Evolutionary conservation across 495 filamentous ascomycete species (phyloP).

Genomic region (Podospora comata): DNA sequence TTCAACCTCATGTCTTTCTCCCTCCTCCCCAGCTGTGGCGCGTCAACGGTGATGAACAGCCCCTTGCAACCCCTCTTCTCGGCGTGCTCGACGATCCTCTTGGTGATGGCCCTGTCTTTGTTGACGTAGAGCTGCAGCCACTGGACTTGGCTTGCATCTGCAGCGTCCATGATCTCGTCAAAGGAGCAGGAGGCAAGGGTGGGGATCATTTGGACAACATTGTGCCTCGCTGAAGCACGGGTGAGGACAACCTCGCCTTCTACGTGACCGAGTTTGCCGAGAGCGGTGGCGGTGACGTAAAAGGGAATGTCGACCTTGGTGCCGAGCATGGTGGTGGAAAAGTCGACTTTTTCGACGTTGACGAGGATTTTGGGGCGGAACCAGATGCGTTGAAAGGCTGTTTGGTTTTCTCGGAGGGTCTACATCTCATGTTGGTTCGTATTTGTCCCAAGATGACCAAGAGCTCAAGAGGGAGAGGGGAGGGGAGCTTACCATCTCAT

Average conservation of each 20-base stretch:
- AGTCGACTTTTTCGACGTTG: conserved; percentile 82
- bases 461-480: no score
- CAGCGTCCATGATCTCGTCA: conserved; percentile 91
- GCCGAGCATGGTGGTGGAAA: conserved; percentile 86
- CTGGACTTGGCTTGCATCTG: conserved; percentile 75
- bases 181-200: conserved; percentile 97
- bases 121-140: conserved; percentile 99
- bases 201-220: conserved; percentile 94
- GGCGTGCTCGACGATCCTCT: conserved; percentile 85
- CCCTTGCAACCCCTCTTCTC: conserved; percentile 91
- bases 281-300: conserved; percentile 88
- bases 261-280: conserved; percentile 84
- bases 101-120: conserved; percentile 88
- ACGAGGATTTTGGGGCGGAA: conserved; percentile 84
- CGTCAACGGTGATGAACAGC: conserved; percentile 97
- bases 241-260: conserved; percentile 93
- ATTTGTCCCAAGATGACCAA: no score
- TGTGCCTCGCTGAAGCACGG: conserved; percentile 74
- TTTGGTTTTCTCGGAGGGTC: conserved; percentile 94
- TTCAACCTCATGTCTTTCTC: conserved; percentile 96
- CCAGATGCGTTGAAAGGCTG: conserved; percentile 96
- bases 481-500: conserved; percentile 62
- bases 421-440: background rate
- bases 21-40: conserved; percentile 87
- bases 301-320: conserved; percentile 77